Base-by-base conservation (phyloP, 2,329 filamentous ascomycete genomes). In the Xylariales sp. region DNA sequence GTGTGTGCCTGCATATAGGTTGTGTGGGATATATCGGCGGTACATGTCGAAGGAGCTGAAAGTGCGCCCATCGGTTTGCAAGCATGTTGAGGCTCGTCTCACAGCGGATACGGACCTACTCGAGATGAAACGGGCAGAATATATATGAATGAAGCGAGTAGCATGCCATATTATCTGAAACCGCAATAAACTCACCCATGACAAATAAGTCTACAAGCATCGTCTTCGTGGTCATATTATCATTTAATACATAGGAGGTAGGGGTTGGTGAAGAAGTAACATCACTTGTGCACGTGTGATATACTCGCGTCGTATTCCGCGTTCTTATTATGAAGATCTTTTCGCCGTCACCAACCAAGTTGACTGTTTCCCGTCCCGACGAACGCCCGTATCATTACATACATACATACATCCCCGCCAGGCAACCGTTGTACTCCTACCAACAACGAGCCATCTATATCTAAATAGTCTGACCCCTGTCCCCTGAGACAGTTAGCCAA, bases 151-250 rank as follows among this genome's bases (percentile, higher is more conserved):
- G 9, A 32, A 46, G 30, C 14, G 23, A n/a, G 5, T 58, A 41
- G 7, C 18, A 48, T 54, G 45, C 14, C 6, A 57, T 62, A 32
- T 28, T 14, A 45, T 32, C 41, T 1, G 32, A 41, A 59, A 54
- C 55, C 5, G 23, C 53, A 59, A 55, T 54, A n/a, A 49, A 41
- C 41, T 36, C 6, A 9, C 2, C 50, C 56, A 54, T 67, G 36
- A 18, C 48, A 41, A 45, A 55, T n/a, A 16, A 60, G 49, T 14
- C 43, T 48, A 36, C 12, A 28, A 23, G 32, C 39, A 1, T 10
- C 9, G 16, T 14, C 7, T 46, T 34, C 18, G 10, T 10, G 3
- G 5, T 1, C 6, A n/a, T 18, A n/a, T 3, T 10, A 9, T 7
- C 3, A 41, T 7, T 28, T 1, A 34, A 34, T 9, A 7, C 39